Conservation (phyloP, 129 eudicot species). For the Apium graveolens region DNA sequence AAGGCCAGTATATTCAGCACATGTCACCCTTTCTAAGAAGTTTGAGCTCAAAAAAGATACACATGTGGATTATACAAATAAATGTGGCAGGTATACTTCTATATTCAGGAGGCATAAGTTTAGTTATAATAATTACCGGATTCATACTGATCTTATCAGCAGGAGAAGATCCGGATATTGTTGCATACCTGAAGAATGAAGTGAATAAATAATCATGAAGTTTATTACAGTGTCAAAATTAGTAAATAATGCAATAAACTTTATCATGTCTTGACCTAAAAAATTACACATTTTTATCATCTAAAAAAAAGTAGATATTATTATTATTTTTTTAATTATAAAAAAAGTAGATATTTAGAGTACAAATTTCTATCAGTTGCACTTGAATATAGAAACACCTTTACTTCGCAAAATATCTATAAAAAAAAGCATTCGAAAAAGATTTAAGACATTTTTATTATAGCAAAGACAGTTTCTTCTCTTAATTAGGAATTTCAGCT, state of each 20-base stretch:
- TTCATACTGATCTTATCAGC: conserved; percentile 41
- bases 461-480: neutral
- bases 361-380: neutral
- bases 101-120: neutral
- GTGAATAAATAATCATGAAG: neutral
- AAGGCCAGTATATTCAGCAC: neutral
- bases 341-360: neutral
- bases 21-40: neutral
- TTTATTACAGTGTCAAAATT: neutral
- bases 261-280: neutral
- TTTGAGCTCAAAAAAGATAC: neutral
- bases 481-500: neutral
- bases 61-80: neutral
- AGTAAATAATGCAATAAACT: neutral
- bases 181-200: conserved; percentile 73
- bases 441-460: neutral
- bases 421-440: neutral
- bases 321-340: no score
- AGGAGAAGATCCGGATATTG: conserved; percentile 76
- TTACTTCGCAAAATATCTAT: neutral
- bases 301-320: neutral
- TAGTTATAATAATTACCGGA: conserved; percentile 43
- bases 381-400: neutral
- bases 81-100: neutral
- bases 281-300: neutral